Evolutionary conservation across 2,329 filamentous ascomycete species (phyloP), one percentile per base, ranked within the genome.

Genomic region (Colletotrichum sp.): DNA sequence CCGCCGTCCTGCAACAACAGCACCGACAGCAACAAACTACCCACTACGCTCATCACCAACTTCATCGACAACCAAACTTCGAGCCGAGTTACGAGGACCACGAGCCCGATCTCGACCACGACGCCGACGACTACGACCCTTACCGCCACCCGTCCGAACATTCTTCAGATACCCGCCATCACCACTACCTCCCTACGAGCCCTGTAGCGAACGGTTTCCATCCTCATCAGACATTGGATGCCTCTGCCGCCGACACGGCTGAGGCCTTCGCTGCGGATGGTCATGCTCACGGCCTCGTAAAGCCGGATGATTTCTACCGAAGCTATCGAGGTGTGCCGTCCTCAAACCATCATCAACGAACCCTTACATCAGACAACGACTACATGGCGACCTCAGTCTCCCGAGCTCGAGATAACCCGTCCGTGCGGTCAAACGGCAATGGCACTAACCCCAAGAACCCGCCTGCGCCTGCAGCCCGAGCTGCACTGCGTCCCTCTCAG

Each of bases 221-320:
- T 55, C 55, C 69, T 66, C 31, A 70, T 67, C 31, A 70, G 58
- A 73, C 75, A 58, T 59, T 66, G 70, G 63, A 76, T 70, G 67
- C 63, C 71, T 61, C 68, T 73, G 51, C 76, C 69, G 74, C 66
- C 59, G 73, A 77, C 66, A 62, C 79, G 71, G 77, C 79, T 76
- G 76, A 76, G 75, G 77, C 75, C 70, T 74, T 76, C 69, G 73
- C 76, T 63, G 77, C 77, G 69, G 75, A 78, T 66, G 62, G 82
- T 68, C 82, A 85, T 84, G 82, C 81, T 76, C 80, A 82, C 80
- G 83, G 83, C 78, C 75, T 84, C 78, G 80, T 86, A 82, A 86
- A 89, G 78, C 87, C 88, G 77, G 88, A 89, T 86, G 85, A 88
- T 80, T 90, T 89, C 81, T 90, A 90, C 82, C 86, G 86, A 77